Base-by-base conservation (phyloP, 1,284 basidiomycete species). In the Meira nashicola region DNA sequence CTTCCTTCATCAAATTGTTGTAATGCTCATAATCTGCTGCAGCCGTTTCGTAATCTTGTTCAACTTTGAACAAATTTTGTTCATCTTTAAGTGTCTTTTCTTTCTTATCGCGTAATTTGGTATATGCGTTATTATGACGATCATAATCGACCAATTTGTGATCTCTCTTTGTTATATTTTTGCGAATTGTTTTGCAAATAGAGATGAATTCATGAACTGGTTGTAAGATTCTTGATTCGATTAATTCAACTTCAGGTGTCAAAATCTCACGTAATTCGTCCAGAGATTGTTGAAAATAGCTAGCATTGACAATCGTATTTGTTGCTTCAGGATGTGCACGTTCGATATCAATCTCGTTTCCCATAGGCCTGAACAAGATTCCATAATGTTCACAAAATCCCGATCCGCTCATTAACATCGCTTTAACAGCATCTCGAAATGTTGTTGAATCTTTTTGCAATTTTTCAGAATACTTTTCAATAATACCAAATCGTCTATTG, bases 141-240 rank as follows among this genome's bases (percentile, higher is more conserved):
- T 99, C 95, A 70, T 88, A 99, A 80, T 99, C 95, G 48, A 89
- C 82, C 57, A 89, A 88, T 83, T 98, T 98, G 80, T 99, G 95
- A 55, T 97, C 92, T 41, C 95, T 85, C 82, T 99, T 99, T 14
- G 87, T 89, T 73, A 94, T 90, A 33, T 87, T 91, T 83, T 98
- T 99, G 69, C 92, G 82, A 71, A 96, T 90, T 64, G 84, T 81
- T 82, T 96, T 97, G 81, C 94, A 82, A 59, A 96, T 83, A 0
- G 84, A 83, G 76, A 90, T 86, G 40, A 95, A 83, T 78, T 99
- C 95, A 80, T 92, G 95, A 58, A 87, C 84, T 15, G 95, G 95
- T 0, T 84, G 86, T 40, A 89, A 81, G 59, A 98, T 86, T 62
- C 93, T 84, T 62, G 86, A 88, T 67, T 95, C 89, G 76, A 99